Percentiles rank a stretch among this genome's conserved stretches.
These are phyloP conservation scores for Linnemannia zychae DNA, from an alignment of 192 early-diverging fungal genomes.

Conservation along the genomic window DNA sequence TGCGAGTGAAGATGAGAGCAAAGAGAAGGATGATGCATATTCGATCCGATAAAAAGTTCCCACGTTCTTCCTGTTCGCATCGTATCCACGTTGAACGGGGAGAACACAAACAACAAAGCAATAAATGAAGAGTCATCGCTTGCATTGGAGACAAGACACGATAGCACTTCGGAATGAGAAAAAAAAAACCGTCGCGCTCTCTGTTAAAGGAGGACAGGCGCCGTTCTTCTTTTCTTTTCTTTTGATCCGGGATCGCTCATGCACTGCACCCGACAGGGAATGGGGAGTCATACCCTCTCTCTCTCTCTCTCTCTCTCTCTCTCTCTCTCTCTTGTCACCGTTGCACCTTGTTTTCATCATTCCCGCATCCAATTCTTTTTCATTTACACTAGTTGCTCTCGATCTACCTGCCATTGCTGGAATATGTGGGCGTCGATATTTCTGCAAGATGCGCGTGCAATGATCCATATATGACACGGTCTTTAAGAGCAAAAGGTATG, in stretches of 20 bases:
- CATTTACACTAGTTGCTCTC: neutral
- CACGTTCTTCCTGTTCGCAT: neutral
- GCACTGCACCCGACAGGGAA: neutral
- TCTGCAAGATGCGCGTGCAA: neutral
- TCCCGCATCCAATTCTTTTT: neutral
- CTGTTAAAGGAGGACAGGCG: neutral
- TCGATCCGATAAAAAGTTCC: conserved; percentile 1
- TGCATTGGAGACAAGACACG: neutral
- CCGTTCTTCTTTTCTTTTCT: neutral
- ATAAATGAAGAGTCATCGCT: neutral
- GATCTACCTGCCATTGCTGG: neutral
- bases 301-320: neutral
- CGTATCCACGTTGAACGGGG: neutral
- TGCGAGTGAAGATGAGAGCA: neutral
- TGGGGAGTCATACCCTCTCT: neutral
- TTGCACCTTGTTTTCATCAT: neutral
- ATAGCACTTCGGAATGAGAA: neutral
- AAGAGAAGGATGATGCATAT: neutral
- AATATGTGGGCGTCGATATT: neutral
- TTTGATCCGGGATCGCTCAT: conserved; percentile 10
- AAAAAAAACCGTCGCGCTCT: neutral
- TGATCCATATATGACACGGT: neutral
- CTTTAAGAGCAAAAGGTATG: neutral
- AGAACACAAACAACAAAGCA: neutral
- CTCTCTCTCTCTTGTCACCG: neutral